Evolutionary conservation across 179 eudicot species (phyloP).

Genomic region (Carnegiea gigantea): DNA sequence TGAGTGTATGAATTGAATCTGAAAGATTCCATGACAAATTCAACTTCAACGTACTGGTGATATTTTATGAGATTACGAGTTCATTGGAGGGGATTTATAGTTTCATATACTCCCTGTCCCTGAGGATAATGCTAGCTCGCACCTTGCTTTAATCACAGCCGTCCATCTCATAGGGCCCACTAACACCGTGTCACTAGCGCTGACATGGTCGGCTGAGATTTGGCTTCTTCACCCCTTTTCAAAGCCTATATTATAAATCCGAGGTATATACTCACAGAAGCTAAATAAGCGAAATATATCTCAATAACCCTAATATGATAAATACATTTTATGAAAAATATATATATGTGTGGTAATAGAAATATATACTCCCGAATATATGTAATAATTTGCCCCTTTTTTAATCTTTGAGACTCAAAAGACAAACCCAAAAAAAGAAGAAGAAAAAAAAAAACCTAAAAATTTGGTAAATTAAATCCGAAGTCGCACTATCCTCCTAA

Average conservation of each 20-base stretch:
- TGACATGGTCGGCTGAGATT: slow-evolving; percentile 30
- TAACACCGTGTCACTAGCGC: slow-evolving; percentile 7
- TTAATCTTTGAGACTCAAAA: background rate
- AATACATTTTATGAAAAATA: too few species aligned
- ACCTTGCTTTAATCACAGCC: slow-evolving; percentile 4
- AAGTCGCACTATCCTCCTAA: background rate
- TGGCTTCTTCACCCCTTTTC: background rate
- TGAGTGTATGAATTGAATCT: background rate
- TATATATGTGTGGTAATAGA: too few species aligned
- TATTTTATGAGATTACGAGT: background rate
- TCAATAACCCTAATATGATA: too few species aligned
- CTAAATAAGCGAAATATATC: too few species aligned
- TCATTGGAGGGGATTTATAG: background rate
- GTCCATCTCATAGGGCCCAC: background rate
- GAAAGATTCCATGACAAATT: background rate
- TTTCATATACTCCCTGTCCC: background rate
- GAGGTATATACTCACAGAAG: too few species aligned
- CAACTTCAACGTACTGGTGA: background rate
- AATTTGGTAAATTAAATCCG: background rate
- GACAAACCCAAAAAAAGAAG: background rate
- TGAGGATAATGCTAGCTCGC: slow-evolving; percentile 12
- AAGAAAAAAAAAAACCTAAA: slow-evolving; percentile 7
- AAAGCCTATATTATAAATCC: too few species aligned
- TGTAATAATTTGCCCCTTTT: too few species aligned
- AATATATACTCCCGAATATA: too few species aligned